Percentiles rank a stretch among this genome's conserved stretches.
phyloP scores from a whole-genome alignment of 768 basidiomycete genomes.

The Punctularia strigosozonata region DNA sequence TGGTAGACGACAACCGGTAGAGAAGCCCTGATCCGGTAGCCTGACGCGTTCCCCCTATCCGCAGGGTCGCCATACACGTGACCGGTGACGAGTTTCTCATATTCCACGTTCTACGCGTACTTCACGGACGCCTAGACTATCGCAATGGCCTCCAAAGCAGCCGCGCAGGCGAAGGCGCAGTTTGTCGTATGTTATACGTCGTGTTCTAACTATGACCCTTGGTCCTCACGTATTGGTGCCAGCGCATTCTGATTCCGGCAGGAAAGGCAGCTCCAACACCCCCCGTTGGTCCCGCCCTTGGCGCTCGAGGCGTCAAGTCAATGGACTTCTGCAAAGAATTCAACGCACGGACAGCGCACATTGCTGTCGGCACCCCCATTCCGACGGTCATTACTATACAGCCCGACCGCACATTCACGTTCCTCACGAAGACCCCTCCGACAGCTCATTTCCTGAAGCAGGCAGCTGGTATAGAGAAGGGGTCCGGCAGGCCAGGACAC shows the following conservation, averaged over 20 bases:
- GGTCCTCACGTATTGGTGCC: constrained; percentile 7
- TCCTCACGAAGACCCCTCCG: constrained; percentile 86
- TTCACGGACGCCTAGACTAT: too few relatives aligned
- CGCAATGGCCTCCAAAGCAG: constrained; percentile 68
- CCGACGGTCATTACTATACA: constrained; percentile 91
- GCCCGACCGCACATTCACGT: constrained; percentile 92
- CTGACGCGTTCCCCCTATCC: too few relatives aligned
- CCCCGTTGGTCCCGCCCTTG: constrained; percentile 93
- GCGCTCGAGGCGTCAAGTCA: constrained; percentile 95
- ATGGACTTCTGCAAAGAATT: constrained; percentile 99
- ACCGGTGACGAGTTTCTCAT: too few relatives aligned
- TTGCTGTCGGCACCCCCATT: constrained; percentile 73
- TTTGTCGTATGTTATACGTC: constrained; percentile 45
- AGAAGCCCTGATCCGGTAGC: too few relatives aligned
- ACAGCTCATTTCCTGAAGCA: constrained; percentile 85
- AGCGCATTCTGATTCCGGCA: constrained; percentile 83
- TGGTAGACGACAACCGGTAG: constrained; percentile 4
- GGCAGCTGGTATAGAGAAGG: constrained; percentile 83
- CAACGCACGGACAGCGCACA: constrained; percentile 90
- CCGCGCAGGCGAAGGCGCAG: constrained; percentile 52
- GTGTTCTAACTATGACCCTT: not conserved
- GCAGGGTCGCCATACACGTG: too few relatives aligned
- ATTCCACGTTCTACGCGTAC: too few relatives aligned
- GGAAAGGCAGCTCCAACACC: constrained; percentile 95
- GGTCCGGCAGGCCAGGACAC: constrained; percentile 72